Conservation (phyloP, 805 yeast species). For the Candida tallmaniae region DNA sequence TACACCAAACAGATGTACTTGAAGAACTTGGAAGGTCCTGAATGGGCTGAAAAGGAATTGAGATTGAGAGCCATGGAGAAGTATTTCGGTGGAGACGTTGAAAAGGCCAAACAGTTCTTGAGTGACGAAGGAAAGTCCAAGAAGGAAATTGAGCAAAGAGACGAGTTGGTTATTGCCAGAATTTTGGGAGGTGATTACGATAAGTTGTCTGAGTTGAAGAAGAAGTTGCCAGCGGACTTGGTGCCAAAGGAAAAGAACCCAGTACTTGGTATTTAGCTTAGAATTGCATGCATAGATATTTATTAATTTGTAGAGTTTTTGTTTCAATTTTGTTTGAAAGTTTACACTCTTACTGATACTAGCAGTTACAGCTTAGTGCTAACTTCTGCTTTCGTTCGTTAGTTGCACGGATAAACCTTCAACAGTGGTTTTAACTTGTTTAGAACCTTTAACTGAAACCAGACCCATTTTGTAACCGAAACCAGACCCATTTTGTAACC, state of each 20-base stretch:
- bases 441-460: too few relatives aligned
- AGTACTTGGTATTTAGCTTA: conserved; percentile 26
- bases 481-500: too few relatives aligned
- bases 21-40: conserved; percentile 44
- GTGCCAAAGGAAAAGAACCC: conserved; percentile 34
- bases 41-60: conserved; percentile 84
- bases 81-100: conserved; percentile 49
- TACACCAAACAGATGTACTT: conserved; percentile 40
- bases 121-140: conserved; percentile 48
- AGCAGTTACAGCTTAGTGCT: too few relatives aligned
- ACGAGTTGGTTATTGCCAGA: conserved; percentile 74
- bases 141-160: conserved; percentile 61
- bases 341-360: too few relatives aligned
- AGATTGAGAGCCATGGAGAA: conserved; percentile 69
- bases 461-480: too few relatives aligned
- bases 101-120: conserved; percentile 50
- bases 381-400: too few relatives aligned
- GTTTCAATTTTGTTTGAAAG: background rate
- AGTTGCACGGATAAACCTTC: too few relatives aligned
- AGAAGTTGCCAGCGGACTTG: conserved; percentile 39
- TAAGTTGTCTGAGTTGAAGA: conserved; percentile 54
- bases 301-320: too few relatives aligned
- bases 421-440: too few relatives aligned
- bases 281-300: conserved; percentile 3
- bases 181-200: conserved; percentile 84